These are phyloP conservation scores for Mortierella hygrophila DNA, from an alignment of 192 early-diverging fungal species.

Conservation along the genomic window DNA sequence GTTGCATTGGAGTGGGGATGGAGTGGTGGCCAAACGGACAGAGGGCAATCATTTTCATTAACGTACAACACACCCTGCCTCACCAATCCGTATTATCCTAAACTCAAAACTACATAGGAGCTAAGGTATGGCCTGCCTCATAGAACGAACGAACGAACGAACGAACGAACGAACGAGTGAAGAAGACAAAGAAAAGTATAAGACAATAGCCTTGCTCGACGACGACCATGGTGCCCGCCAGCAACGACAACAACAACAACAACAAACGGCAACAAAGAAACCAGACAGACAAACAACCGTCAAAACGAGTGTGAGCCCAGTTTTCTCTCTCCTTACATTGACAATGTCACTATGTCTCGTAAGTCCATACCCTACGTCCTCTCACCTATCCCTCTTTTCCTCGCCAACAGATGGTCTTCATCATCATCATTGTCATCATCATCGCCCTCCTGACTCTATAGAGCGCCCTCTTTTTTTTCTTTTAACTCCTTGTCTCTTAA, in stretches of 20 bases:
- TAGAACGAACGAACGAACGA: neutral
- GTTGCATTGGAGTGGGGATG: neutral
- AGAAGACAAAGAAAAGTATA: neutral
- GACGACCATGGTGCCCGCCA: neutral
- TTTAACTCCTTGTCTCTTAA: neutral
- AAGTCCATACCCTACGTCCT: neutral
- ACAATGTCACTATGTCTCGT: neutral
- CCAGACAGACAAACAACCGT: neutral
- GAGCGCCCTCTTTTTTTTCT: conserved; percentile 4
- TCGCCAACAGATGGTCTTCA: neutral
- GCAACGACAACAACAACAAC: neutral
- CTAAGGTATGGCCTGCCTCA: neutral
- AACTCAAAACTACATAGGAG: neutral
- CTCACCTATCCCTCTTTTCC: neutral
- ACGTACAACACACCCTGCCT: neutral
- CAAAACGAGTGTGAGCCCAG: neutral
- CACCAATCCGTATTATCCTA: neutral
- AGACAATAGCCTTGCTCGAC: neutral
- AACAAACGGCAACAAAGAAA: neutral
- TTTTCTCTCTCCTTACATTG: neutral
- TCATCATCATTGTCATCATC: neutral
- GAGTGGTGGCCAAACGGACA: neutral
- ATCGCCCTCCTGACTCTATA: neutral
- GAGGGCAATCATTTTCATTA: neutral
- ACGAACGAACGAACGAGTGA: neutral